Evolutionary conservation across 306 rosid species (phyloP).

Genomic region (Castanopsis chinensis): DNA sequence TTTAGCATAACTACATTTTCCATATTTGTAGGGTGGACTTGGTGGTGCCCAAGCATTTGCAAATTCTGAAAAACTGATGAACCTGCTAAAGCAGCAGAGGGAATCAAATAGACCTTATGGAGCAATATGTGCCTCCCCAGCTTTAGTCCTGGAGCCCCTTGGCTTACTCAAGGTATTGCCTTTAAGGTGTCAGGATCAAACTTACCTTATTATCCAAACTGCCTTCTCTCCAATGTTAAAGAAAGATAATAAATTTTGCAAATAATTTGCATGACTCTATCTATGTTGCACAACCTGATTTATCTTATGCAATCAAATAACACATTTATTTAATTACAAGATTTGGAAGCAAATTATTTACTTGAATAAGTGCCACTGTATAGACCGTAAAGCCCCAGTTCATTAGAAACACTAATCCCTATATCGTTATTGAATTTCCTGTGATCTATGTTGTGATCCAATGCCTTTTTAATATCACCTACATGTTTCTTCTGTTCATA

Average conservation of each 20-base stretch:
- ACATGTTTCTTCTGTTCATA: not conserved
- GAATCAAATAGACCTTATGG: slow-evolving; percentile 78
- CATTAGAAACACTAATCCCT: not conserved
- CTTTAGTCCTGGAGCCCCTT: slow-evolving; percentile 83
- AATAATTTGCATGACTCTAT: no score
- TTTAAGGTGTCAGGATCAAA: slow-evolving; percentile 1
- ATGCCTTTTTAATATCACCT: not conserved
- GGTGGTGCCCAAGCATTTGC: slow-evolving; percentile 94
- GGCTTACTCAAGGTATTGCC: slow-evolving; percentile 77
- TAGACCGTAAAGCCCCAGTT: not conserved
- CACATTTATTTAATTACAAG: not conserved
- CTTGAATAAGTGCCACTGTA: not conserved
- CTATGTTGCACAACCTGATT: no score
- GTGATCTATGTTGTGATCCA: not conserved
- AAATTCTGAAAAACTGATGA: slow-evolving; percentile 68
- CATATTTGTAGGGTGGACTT: slow-evolving; percentile 73
- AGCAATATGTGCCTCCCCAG: slow-evolving; percentile 97
- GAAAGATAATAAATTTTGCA: not conserved
- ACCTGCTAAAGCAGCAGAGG: slow-evolving; percentile 66
- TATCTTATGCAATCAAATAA: no score
- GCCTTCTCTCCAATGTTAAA: not conserved
- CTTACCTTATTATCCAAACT: not conserved
- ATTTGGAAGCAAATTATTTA: not conserved
- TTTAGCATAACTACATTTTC: slow-evolving; percentile 17
- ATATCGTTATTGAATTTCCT: not conserved